These are phyloP conservation scores for Peronospora farinosa DNA, from an alignment of 352 stramenopile species.

Conservation along the genomic window DNA sequence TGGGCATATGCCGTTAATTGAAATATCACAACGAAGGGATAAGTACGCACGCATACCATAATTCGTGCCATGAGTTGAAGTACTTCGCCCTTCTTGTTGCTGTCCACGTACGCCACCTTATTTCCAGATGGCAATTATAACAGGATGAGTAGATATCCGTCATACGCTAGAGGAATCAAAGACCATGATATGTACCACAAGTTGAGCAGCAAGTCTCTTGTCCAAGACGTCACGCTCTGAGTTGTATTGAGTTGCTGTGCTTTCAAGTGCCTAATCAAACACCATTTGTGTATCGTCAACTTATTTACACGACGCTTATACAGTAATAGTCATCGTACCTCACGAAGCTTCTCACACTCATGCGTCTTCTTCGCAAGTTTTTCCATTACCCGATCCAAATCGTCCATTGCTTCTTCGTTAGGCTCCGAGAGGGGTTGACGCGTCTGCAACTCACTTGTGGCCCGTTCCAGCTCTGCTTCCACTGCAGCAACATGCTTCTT, in stretches of 20 bases:
- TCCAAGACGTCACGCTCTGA: conserved; percentile 56
- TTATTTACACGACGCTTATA: not conserved
- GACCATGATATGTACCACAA: conserved; percentile 34
- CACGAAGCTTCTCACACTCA: conserved; percentile 64
- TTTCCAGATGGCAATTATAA: not conserved
- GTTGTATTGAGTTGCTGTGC: conserved; percentile 44
- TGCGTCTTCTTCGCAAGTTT: conserved; percentile 52
- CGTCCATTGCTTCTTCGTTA: conserved; percentile 22
- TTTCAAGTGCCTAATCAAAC: conserved; percentile 46
- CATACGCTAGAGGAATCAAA: not conserved
- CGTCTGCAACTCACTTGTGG: conserved; percentile 18
- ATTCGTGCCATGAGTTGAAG: conserved; percentile 66
- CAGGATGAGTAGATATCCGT: not conserved
- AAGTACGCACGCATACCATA: conserved; percentile 36
- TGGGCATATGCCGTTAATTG: not conserved
- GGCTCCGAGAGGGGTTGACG: conserved; percentile 6
- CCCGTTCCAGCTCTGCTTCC: conserved; percentile 38
- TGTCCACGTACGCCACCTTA: conserved; percentile 69
- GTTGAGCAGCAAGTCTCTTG: conserved; percentile 61
- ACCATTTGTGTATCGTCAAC: not conserved
- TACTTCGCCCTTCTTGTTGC: conserved; percentile 63
- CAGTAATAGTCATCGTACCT: conserved; percentile 26
- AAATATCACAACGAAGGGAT: not conserved
- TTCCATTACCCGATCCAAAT: conserved; percentile 49
- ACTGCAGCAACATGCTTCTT: conserved; percentile 42